Conservation (phyloP, 2,329 filamentous ascomycete species). For the Paraphoma sp. region DNA sequence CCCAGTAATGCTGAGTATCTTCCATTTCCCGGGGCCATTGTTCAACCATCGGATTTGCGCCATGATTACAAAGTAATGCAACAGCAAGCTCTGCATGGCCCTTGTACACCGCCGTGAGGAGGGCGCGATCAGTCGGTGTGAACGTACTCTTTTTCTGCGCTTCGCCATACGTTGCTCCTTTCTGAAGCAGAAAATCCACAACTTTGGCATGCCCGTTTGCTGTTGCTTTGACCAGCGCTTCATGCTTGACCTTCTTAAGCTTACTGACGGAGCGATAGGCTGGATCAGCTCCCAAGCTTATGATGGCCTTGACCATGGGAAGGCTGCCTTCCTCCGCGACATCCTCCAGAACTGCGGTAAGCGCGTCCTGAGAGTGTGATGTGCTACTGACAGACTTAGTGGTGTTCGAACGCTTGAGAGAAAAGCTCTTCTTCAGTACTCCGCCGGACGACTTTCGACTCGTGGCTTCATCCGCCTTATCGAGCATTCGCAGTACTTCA, state of each 20-base stretch:
- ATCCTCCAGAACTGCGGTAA: slow-evolving; percentile 22
- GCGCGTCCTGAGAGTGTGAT: slow-evolving; percentile 7
- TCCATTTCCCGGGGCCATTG: slow-evolving; percentile 28
- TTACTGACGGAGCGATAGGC: slow-evolving; percentile 11
- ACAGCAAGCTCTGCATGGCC: slow-evolving; percentile 18
- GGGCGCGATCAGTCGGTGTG: slow-evolving; percentile 17
- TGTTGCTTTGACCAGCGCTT: slow-evolving; percentile 23
- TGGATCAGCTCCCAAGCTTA: slow-evolving; percentile 16
- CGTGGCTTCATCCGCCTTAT: slow-evolving; percentile 7
- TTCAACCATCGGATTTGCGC: slow-evolving; percentile 22
- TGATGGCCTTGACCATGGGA: slow-evolving; percentile 19
- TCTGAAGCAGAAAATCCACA: slow-evolving; percentile 19
- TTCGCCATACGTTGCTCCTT: slow-evolving; percentile 22
- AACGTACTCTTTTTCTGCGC: slow-evolving; percentile 12
- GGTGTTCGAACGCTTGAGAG: slow-evolving; percentile 14
- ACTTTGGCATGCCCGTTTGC: slow-evolving; percentile 17
- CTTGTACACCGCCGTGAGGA: slow-evolving; percentile 23
- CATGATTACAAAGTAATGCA: slow-evolving; percentile 20
- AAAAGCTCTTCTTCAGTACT: slow-evolving; percentile 18
- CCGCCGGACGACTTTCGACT: slow-evolving; percentile 8
- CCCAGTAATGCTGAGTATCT: slow-evolving; percentile 25
- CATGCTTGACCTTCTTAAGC: slow-evolving; percentile 22
- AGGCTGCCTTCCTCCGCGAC: slow-evolving; percentile 21
- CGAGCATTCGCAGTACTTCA: slow-evolving; percentile 16
- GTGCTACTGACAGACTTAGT: slow-evolving; percentile 1